These are phyloP conservation scores for Carex littledalei DNA, from an alignment of 176 grass and related monocot species.

Conservation along the genomic window DNA sequence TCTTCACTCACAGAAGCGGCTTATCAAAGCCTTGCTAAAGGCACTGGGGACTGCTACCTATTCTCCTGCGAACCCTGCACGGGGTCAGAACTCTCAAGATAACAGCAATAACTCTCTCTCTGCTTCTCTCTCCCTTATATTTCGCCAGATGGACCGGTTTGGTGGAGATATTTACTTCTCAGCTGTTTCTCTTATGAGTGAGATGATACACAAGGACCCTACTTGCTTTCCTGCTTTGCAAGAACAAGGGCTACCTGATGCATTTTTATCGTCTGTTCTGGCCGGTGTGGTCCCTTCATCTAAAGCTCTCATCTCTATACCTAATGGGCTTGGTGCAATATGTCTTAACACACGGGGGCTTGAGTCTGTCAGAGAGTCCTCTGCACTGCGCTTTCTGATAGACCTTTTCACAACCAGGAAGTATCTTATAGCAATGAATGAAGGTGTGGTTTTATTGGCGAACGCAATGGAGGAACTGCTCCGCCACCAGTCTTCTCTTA, in stretches of 20 bases:
- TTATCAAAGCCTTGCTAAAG: constrained; percentile 94
- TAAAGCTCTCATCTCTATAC: constrained; percentile 87
- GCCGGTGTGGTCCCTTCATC: constrained; percentile 75
- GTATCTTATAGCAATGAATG: constrained; percentile 94
- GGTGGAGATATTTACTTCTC: constrained; percentile 99
- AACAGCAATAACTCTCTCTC: constrained; percentile 49
- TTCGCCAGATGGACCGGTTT: constrained; percentile 79
- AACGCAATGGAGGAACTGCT: constrained; percentile 95
- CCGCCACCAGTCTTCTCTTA: constrained; percentile 86
- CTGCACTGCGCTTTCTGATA: constrained; percentile 70
- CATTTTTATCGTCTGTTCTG: constrained; percentile 76
- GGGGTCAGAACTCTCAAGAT: constrained; percentile 59
- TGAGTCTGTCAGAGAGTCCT: constrained; percentile 76
- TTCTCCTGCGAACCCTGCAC: constrained; percentile 77
- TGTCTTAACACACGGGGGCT: constrained; percentile 89
- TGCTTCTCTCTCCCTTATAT: constrained; percentile 84
- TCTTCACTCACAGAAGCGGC: constrained; percentile 71
- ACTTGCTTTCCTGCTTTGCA: constrained; percentile 83
- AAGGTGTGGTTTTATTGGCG: constrained; percentile 92
- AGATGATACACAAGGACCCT: constrained; percentile 98
- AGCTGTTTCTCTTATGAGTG: constrained; percentile 95
- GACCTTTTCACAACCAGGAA: constrained; percentile 78
- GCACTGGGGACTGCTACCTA: constrained; percentile 90
- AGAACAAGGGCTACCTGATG: constrained; percentile 82
- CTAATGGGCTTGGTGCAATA: constrained; percentile 94